Base-by-base conservation (phyloP, 2,329 filamentous ascomycete species). In the Penicillium sp. region DNA sequence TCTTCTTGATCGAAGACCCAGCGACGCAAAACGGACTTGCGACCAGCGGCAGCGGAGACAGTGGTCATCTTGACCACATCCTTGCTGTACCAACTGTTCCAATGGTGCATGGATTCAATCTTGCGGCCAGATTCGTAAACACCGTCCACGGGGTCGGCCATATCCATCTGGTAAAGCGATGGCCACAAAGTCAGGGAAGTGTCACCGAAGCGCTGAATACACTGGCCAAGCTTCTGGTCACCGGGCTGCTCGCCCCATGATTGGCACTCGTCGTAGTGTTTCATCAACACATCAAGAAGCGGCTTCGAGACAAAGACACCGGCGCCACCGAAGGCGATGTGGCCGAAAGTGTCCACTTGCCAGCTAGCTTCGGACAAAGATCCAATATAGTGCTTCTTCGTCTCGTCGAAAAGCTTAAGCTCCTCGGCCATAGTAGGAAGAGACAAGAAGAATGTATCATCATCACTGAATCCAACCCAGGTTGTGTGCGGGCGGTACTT, bases 61-160 rank as follows among this genome's bases (percentile, higher is more conserved):
- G 75, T 68, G 54, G 68, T 72, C 74, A 77, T 77, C 64, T 75
- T 75, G 32, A 76, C 72, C 3, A 77, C 75, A 52, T 77, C 75
- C 67, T 75, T 75, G 51, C 63, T 69, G 59, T 75, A 76, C 75
- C 75, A 77, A 39, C 71, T 75, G 61, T 70, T 73, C 74, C 75
- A 77, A 61, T 77, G 75, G 62, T 77, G 75, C 49, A 77, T 65
- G 42, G 72, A 71, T 52, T 76, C 70, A n/a, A 77, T 75, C 62
- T 67, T 71, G 39, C 72, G 68, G 27, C 75, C 75, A 14, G 74
- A 77, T 56, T 77, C 75, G 55, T 75, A 77, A 13, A 77, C 64
- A 58, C 75, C 75, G 43, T 76, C 73, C 9, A 74, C 68, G 13
- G 70, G 70, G 27, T 74, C 74, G 46, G 67, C 70, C 68, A 77